Evolutionary conservation across 164 flowering plant genomes (phyloP).

Genomic region (Berberis thunbergii): DNA sequence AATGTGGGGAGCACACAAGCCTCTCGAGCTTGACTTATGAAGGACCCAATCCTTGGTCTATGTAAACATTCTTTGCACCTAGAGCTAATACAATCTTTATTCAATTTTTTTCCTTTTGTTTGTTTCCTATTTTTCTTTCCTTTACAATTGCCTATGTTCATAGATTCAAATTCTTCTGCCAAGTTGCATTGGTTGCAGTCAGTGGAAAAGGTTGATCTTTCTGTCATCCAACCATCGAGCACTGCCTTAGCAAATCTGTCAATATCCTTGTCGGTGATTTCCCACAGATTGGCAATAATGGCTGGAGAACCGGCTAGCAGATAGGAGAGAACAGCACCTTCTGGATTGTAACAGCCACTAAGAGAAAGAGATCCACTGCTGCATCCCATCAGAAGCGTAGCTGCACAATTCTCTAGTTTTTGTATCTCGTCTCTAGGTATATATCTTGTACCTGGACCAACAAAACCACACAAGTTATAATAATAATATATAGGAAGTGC

Average conservation of each 20-base stretch:
- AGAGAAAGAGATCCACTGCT: slow-evolving; percentile 73
- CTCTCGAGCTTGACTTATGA: slow-evolving; percentile 70
- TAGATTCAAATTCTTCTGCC: slow-evolving; percentile 30
- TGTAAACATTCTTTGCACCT: slow-evolving; percentile 17
- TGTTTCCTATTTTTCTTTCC: slow-evolving; percentile 28
- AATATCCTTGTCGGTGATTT: slow-evolving; percentile 93
- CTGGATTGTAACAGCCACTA: slow-evolving; percentile 60
- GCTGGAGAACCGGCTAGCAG: slow-evolving; percentile 86
- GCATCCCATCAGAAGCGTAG: slow-evolving; percentile 90
- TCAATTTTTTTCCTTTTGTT: slow-evolving; percentile 24
- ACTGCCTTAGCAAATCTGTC: slow-evolving; percentile 77
- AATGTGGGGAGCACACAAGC: slow-evolving; percentile 69
- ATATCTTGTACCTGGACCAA: slow-evolving; percentile 62
- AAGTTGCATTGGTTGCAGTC: slow-evolving; percentile 21
- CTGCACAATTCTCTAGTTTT: slow-evolving; percentile 72
- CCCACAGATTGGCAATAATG: slow-evolving; percentile 87
- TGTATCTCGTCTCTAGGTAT: slow-evolving; percentile 61
- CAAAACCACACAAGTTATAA: neutral
- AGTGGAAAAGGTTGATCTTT: slow-evolving; percentile 27
- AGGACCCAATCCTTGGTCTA: slow-evolving; percentile 61
- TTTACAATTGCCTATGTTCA: slow-evolving; percentile 21
- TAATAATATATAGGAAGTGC: neutral
- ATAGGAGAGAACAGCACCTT: slow-evolving; percentile 67
- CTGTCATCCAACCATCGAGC: slow-evolving; percentile 71
- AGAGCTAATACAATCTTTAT: slow-evolving; percentile 1